Conservation (phyloP, 495 filamentous ascomycete species). For the Penicillium canescens region DNA sequence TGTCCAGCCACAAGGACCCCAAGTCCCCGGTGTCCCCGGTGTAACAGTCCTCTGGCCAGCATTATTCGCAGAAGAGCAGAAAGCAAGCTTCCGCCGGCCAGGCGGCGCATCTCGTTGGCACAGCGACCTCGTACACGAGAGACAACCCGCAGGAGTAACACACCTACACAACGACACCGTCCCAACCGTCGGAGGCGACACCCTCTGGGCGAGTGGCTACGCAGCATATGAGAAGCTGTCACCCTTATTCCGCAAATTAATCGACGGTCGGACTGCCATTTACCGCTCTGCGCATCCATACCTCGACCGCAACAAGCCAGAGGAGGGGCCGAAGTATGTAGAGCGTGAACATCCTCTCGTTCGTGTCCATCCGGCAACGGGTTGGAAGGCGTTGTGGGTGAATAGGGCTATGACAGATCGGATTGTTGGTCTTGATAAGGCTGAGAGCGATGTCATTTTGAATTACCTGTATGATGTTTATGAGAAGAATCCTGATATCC, state of each 20-base stretch:
- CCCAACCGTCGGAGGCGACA: conserved; percentile 66
- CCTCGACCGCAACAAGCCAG: conserved; percentile 61
- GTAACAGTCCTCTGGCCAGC: conserved; percentile 70
- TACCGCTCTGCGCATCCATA: conserved; percentile 68
- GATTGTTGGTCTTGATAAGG: conserved; percentile 65
- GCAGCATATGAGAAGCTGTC: conserved; percentile 72
- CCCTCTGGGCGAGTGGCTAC: conserved; percentile 71
- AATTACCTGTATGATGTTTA: conserved; percentile 65
- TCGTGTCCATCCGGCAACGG: conserved; percentile 68
- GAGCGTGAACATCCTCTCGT: conserved; percentile 69
- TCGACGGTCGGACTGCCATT: conserved; percentile 67
- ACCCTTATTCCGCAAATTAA: conserved; percentile 66
- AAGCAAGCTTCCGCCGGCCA: conserved; percentile 60
- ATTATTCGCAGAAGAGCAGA: conserved; percentile 54
- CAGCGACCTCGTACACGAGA: conserved; percentile 69
- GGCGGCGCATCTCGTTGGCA: conserved; percentile 70
- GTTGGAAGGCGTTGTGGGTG: conserved; percentile 71
- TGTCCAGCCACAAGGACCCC: conserved; percentile 63
- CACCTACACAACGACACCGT: conserved; percentile 68
- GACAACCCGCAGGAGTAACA: conserved; percentile 69
- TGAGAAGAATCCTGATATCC: conserved; percentile 66
- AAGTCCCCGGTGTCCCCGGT: conserved; percentile 66
- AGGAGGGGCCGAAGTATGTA: conserved; percentile 60
- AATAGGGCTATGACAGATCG: conserved; percentile 65
- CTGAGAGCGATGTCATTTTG: conserved; percentile 68